Base-by-base conservation (phyloP, 2,329 filamentous ascomycete species). In the Colletotrichum eleusines region DNA sequence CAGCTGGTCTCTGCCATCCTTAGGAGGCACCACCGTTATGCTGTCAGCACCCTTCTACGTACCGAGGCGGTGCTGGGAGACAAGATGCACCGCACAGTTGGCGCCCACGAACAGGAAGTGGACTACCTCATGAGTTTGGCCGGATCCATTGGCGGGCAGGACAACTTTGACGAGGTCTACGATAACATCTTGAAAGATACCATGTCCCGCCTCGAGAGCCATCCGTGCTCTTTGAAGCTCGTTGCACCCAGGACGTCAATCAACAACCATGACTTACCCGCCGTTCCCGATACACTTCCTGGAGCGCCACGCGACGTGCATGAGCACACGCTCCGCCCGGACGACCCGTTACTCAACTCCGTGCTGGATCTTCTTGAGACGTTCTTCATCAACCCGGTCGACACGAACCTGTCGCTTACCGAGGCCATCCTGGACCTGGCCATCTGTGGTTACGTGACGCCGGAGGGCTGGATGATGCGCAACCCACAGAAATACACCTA, bases 381-480 rank as follows among this genome's bases (percentile, higher is more conserved):
- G 0, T 99, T 98, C 77, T 94, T 98, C 75, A 87, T 93, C 6
- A 99, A 99, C 76, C 91, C 94, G 3, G 90, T 98, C 3, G 94
- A 98, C 75, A 95, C 93, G 3, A 99, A 99, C 75, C 83, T 99
- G 4, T 92, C 92, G 0, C 85, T 98, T 1, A 98, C 95, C 0
- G 93, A 97, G 76, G 88, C 92, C 0, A 85, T 98, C 53, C 88
- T 97, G 35, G 92, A 94, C 74, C 85, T 99, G 50, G 93, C 93
- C 14, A 90, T 93, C 0, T 98, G 96, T 75, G 92, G 94, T 7
- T 92, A 93, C 73, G 91, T 97, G 77, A 90, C 91, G 26, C 86
- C 98, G 16, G 94, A 98, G 77, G 92, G 93, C n/a, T 99, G 96
- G 95, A 84, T 98, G 38, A 84, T 95, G 7, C 90, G 94, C 20